Evolutionary conservation across 331 rosid genomes (phyloP).

Genomic region (Rhamnella rubrinervis): DNA sequence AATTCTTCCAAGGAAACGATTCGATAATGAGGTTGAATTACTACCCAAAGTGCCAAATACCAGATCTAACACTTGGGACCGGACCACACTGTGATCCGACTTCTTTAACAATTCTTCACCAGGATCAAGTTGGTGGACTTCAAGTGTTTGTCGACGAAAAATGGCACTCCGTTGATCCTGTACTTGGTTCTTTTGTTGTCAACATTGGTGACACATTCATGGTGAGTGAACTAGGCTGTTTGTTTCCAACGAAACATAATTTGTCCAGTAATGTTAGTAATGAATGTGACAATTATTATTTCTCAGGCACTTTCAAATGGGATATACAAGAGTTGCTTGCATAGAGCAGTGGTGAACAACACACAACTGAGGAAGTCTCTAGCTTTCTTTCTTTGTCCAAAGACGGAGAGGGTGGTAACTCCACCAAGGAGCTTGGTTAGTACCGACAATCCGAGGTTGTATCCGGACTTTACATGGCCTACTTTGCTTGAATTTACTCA

Average conservation of each 20-base stretch:
- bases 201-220: conserved; percentile 90
- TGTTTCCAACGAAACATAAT: not conserved
- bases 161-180: conserved; percentile 62
- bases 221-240: conserved; percentile 33
- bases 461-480: conserved; percentile 79
- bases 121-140: conserved; percentile 78
- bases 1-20: conserved; percentile 54
- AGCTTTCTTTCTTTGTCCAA: conserved; percentile 77
- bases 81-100: conserved; percentile 94
- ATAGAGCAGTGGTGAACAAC: conserved; percentile 78
- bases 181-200: conserved; percentile 64
- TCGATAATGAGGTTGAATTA: conserved; percentile 73
- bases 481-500: conserved; percentile 64
- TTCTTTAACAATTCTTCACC: conserved; percentile 84
- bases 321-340: conserved; percentile 75
- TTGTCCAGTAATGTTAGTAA: too few relatives aligned
- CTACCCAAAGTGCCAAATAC: conserved; percentile 73
- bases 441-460: conserved; percentile 44
- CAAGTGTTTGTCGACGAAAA: conserved; percentile 58
- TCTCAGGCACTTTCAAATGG: conserved; percentile 84
- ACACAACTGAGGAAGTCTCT: conserved; percentile 61
- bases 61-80: conserved; percentile 76
- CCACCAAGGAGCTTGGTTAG: conserved; percentile 56
- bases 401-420: conserved; percentile 45
- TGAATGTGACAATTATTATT: not conserved